A percentile compares a stretch with the other conserved stretches of the same genome.
Evolutionary conservation across 495 filamentous ascomycete species (phyloP).

Genomic region (Penicillium arizonense): DNA sequence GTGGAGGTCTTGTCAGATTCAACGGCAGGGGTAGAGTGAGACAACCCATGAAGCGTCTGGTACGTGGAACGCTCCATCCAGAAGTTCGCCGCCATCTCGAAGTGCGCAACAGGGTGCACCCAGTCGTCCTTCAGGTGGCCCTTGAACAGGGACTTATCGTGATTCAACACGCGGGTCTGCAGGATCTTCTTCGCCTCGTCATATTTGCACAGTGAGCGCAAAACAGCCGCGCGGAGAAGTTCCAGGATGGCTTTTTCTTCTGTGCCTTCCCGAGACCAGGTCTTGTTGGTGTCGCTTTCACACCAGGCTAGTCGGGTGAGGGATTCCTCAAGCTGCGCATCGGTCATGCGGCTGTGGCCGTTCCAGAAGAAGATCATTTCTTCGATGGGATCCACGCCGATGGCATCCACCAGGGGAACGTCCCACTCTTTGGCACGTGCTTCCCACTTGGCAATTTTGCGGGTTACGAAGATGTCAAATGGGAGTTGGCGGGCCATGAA

Average conservation of each 20-base stretch:
- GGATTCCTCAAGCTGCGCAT: slow-evolving; percentile 61
- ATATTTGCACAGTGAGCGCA: slow-evolving; percentile 59
- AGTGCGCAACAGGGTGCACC: slow-evolving; percentile 74
- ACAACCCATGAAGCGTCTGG: slow-evolving; percentile 25
- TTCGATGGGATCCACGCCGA: slow-evolving; percentile 78
- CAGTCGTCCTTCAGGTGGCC: slow-evolving; percentile 78
- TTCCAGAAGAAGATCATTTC: slow-evolving; percentile 99
- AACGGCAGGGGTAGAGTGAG: slow-evolving; percentile 14
- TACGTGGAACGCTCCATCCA: slow-evolving; percentile 65
- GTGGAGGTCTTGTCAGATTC: slow-evolving; percentile 3
- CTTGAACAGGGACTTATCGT: slow-evolving; percentile 69
- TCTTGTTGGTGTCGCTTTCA: slow-evolving; percentile 50
- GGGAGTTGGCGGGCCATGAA: slow-evolving; percentile 89
- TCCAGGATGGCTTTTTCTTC: slow-evolving; percentile 75
- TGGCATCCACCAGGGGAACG: slow-evolving; percentile 73
- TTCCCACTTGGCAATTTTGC: slow-evolving; percentile 91
- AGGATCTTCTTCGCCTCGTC: slow-evolving; percentile 65
- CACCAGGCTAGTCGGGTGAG: slow-evolving; percentile 65
- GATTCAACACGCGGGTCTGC: slow-evolving; percentile 55
- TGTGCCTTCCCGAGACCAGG: slow-evolving; percentile 55
- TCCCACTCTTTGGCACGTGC: slow-evolving; percentile 66
- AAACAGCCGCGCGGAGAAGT: slow-evolving; percentile 64
- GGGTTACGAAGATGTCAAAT: slow-evolving; percentile 82
- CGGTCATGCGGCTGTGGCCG: slow-evolving; percentile 72
- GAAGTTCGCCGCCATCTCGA: slow-evolving; percentile 80